Evolutionary conservation across 2,329 filamentous ascomycete species (phyloP).

Genomic region (Aspergillus ibericus): DNA sequence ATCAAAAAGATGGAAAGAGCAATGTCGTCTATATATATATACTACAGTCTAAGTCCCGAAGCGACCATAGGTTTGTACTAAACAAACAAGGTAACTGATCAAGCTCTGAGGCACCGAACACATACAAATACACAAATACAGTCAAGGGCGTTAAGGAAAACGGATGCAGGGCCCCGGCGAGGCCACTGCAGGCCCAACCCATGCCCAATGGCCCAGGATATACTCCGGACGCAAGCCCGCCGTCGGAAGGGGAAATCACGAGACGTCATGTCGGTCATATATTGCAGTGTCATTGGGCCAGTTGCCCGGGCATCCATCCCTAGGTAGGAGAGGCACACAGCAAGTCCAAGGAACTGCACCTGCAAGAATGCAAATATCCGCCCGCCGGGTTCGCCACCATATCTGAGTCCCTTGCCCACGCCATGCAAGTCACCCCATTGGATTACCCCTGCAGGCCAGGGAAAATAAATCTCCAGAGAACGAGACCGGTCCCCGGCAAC

Average conservation of each 20-base stretch:
- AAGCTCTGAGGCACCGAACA: neutral
- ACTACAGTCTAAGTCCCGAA: neutral
- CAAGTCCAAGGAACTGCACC: neutral
- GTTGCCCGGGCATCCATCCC: constrained; percentile 10
- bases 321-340: constrained; percentile 1
- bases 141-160: neutral
- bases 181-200: no score
- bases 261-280: neutral
- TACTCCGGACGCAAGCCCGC: neutral
- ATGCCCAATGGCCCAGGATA: neutral
- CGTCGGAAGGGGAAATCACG: neutral
- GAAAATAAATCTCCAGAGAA: neutral
- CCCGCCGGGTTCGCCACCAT: neutral
- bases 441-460: neutral
- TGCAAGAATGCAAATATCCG: constrained; percentile 2
- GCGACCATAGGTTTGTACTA: neutral
- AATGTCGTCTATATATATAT: neutral
- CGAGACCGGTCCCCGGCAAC: neutral
- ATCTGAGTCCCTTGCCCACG: constrained; percentile 4
- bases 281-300: neutral
- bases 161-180: neutral
- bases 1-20: neutral
- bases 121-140: neutral
- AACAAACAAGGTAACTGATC: neutral
- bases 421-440: neutral